Evolutionary conservation across 768 basidiomycete genomes (phyloP).

Genomic region (Pleurotus salmoneostramineus): DNA sequence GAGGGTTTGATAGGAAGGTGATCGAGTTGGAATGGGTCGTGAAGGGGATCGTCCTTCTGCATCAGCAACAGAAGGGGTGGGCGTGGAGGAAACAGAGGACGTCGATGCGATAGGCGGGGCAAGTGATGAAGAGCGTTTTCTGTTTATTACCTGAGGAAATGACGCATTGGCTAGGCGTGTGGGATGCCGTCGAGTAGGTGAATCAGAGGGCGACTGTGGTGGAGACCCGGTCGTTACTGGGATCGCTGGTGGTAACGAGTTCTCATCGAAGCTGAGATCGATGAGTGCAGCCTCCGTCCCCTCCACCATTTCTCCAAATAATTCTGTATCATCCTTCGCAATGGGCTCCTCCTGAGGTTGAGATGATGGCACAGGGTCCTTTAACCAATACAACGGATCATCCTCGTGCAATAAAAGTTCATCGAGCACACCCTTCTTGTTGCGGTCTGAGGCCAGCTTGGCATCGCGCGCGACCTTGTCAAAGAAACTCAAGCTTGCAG

Average conservation of each 20-base stretch:
- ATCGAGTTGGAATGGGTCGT: slow-evolving; percentile 9
- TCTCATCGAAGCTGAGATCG: slow-evolving; percentile 30
- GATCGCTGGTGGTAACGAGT: neutral
- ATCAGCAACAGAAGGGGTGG: neutral
- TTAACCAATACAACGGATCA: slow-evolving; percentile 64
- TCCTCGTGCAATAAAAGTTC: slow-evolving; percentile 66
- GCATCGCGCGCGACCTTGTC: slow-evolving; percentile 57
- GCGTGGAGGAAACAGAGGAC: slow-evolving; percentile 13
- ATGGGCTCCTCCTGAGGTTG: neutral
- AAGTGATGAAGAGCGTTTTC: slow-evolving; percentile 26
- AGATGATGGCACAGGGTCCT: slow-evolving; percentile 13
- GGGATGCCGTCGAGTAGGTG: slow-evolving; percentile 10
- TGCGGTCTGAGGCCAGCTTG: slow-evolving; percentile 47
- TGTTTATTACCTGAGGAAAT: slow-evolving; percentile 21
- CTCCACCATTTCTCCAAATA: slow-evolving; percentile 4
- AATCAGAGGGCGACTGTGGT: neutral
- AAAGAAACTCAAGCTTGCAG: slow-evolving; percentile 49
- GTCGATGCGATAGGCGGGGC: slow-evolving; percentile 34
- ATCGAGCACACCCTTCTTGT: slow-evolving; percentile 50
- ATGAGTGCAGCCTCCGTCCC: slow-evolving; percentile 16
- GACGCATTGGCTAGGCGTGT: slow-evolving; percentile 16
- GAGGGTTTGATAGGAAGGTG: slow-evolving; percentile 35
- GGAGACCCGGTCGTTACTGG: neutral
- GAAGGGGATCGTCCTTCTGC: neutral
- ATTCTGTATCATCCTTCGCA: neutral